Conservation (phyloP, 257 asterid genomes). For the Lycium barbarum region DNA sequence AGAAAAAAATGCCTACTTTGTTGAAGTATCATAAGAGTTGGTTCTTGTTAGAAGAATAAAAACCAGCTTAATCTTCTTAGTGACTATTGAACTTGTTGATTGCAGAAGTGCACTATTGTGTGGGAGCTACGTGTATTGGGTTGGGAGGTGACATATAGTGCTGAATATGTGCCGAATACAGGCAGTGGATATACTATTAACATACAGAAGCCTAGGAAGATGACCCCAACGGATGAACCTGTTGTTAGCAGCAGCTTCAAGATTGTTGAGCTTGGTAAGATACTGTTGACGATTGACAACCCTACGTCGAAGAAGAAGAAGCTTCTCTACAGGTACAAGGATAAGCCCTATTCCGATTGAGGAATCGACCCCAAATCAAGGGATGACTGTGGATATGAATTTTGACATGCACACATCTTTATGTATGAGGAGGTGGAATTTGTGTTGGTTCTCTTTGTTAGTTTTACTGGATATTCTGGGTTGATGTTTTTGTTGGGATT, state of each 20-base stretch:
- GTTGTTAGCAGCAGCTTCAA: slow-evolving; percentile 63
- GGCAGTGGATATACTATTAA: slow-evolving; percentile 65
- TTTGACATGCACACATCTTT: slow-evolving; percentile 19
- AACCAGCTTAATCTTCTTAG: not conserved
- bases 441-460: slow-evolving; percentile 29
- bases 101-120: slow-evolving; percentile 73
- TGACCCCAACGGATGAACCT: slow-evolving; percentile 69
- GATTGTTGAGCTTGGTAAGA: slow-evolving; percentile 75
- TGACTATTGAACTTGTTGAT: slow-evolving; percentile 19
- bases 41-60: not conserved
- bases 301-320: slow-evolving; percentile 82
- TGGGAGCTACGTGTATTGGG: slow-evolving; percentile 98
- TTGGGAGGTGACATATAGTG: slow-evolving; percentile 91
- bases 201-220: slow-evolving; percentile 73
- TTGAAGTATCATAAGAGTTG: not conserved
- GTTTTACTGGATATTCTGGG: slow-evolving; percentile 24
- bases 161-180: slow-evolving; percentile 72
- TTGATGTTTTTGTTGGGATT: slow-evolving; percentile 22
- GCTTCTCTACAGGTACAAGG: slow-evolving; percentile 83
- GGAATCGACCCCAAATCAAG: not conserved
- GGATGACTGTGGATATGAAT: slow-evolving; percentile 5
- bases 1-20: not conserved
- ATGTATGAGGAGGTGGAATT: slow-evolving; percentile 13
- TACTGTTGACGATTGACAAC: slow-evolving; percentile 77
- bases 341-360: slow-evolving; percentile 50